Conservation (phyloP, 2,329 filamentous ascomycete species). For the Chalaropsis ovoidea region DNA sequence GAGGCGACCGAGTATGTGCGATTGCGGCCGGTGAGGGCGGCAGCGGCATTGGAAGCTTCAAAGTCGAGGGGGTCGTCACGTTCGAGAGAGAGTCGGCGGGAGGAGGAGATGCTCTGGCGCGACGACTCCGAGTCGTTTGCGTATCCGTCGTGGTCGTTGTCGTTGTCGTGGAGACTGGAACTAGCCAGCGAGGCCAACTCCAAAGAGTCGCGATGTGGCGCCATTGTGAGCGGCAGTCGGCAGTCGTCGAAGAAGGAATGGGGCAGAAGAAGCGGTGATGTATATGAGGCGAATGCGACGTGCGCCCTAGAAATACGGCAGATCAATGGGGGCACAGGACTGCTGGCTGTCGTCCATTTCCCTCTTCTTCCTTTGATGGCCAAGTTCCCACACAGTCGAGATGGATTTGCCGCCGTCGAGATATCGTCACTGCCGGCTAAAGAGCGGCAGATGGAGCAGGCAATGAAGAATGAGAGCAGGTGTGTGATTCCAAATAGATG, state of each 20-base stretch:
- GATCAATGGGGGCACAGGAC: background rate
- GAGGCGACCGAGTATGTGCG: slow-evolving; percentile 86
- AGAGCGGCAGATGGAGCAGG: background rate
- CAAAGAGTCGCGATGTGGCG: slow-evolving; percentile 69
- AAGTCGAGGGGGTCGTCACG: slow-evolving; percentile 67
- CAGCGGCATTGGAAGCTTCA: slow-evolving; percentile 44
- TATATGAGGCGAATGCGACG: background rate
- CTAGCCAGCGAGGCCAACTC: slow-evolving; percentile 93
- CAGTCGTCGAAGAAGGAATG: slow-evolving; percentile 27
- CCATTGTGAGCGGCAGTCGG: slow-evolving; percentile 11
- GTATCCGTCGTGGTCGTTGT: slow-evolving; percentile 32
- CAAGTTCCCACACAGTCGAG: background rate
- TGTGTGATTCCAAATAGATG: background rate
- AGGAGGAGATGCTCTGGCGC: slow-evolving; percentile 81
- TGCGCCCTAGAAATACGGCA: background rate
- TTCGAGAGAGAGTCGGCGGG: slow-evolving; percentile 77
- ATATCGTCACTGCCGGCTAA: background rate
- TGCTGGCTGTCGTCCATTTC: slow-evolving; percentile 1
- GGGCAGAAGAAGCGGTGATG: background rate
- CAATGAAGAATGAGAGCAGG: background rate
- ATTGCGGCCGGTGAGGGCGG: slow-evolving; percentile 35
- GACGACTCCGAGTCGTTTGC: slow-evolving; percentile 53
- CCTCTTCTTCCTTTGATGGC: background rate
- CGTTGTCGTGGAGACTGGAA: slow-evolving; percentile 46
- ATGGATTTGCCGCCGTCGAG: background rate